Base-by-base conservation (phyloP, 441 rosid species). In the Omphalea diandra region DNA sequence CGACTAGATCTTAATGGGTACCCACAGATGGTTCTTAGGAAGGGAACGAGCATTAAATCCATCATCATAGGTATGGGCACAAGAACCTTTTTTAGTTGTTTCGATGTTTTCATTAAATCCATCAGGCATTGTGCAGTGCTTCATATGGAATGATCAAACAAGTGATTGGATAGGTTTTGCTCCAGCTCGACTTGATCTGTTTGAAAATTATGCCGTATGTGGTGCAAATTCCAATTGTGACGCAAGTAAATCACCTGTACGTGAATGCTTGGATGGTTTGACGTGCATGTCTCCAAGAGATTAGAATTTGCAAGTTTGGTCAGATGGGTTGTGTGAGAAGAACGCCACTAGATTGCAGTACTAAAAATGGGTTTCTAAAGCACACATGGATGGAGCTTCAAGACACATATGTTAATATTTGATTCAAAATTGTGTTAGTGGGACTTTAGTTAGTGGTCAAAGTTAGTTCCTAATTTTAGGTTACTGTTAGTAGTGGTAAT, bases 271-370 rank as follows among this genome's bases (percentile, higher is more conserved):
- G 0, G 38, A 3, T 41, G 96, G 96, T 36, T 87, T 87, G 54
- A 40, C 43, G 20, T 87, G 90, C 2, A 85, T 62, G 84, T 82
- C 77, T 41, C 71, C 70, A 12, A 71, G 71, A 62, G 85, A 81
- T 1, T 83, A 93, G 93, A 64, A 26, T 27, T 68, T 81, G 15
- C 71, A 86, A 47, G 83, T 80, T 41, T 84, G 93, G 27, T 80
- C 88, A 0, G 79, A 3, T 17, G 96, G 96, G 74, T n/a, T 90
- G 96, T 57, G 61, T 71, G 26, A 76, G 90, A 69, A 77, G 66
- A 46, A 82, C 82, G 35, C 35, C 49, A 0, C 50, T 86, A 71
- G 77, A 72, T 5, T 88, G 93, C 58, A n/a, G 32, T 26, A 26
- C 38, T 4, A 66, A 61, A 1, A 85, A 85, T 64, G 69, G 80